phyloP scores from a whole-genome alignment of 1,284 basidiomycete species.

The Puccinia coronata region DNA sequence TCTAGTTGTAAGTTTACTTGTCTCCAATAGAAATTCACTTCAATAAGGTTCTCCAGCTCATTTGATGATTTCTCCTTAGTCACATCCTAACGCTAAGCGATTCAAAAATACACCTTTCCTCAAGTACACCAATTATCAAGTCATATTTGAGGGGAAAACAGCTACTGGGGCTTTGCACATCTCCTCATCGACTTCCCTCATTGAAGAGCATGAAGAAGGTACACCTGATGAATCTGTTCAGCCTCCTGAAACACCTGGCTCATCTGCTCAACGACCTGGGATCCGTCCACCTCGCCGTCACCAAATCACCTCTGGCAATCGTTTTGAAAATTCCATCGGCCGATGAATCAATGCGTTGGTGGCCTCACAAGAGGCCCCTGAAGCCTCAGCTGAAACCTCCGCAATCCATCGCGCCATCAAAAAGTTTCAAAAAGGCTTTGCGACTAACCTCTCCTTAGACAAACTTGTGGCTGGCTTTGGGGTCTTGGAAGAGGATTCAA shows the following conservation, averaged over 20 bases:
- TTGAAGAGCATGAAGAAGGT: background rate
- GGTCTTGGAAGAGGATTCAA: background rate
- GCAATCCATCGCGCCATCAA: background rate
- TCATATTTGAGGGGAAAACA: background rate
- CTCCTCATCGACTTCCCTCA: background rate
- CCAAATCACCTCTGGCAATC: background rate
- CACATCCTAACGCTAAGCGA: background rate
- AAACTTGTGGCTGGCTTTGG: background rate
- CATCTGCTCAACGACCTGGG: too few relatives aligned
- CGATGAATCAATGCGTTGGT: background rate
- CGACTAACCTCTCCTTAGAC: background rate
- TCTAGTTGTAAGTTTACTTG: too few relatives aligned
- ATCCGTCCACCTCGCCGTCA: too few relatives aligned
- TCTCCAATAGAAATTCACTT: too few relatives aligned
- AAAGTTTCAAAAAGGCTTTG: background rate
- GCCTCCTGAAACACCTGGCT: background rate
- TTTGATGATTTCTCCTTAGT: too few relatives aligned
- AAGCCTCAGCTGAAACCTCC: background rate
- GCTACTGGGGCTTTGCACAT: background rate
- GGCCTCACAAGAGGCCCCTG: background rate
- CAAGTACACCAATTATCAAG: background rate
- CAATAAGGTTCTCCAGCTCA: too few relatives aligned
- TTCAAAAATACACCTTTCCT: constrained; percentile 19
- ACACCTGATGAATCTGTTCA: background rate
- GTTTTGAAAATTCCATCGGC: background rate